These are phyloP conservation scores for Ceratobasidium sp. DNA, from an alignment of 1,284 basidiomycete species.

Conservation along the genomic window DNA sequence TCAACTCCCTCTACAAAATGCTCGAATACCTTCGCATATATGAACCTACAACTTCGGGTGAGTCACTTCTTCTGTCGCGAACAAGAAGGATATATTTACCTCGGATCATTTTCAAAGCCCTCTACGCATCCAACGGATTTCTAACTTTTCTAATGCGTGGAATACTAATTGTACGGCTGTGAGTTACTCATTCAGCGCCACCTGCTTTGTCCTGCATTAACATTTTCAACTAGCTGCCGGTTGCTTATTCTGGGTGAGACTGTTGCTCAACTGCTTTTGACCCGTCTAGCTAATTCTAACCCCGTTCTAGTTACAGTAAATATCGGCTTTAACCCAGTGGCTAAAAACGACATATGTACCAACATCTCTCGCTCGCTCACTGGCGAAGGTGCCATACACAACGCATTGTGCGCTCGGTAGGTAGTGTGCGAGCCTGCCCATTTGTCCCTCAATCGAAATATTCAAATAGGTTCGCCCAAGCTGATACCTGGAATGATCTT, in stretches of 20 bases:
- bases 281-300: too few relatives aligned
- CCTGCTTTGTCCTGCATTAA: too few relatives aligned
- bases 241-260: conserved; percentile 12
- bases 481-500: conserved; percentile 10
- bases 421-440: background rate
- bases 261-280: too few relatives aligned
- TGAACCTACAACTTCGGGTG: background rate
- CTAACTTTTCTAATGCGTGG: background rate
- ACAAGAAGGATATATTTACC: too few relatives aligned
- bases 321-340: background rate
- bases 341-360: background rate
- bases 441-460: too few relatives aligned
- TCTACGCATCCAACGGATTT: conserved; percentile 6
- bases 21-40: conserved; percentile 9
- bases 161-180: conserved; percentile 15
- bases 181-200: background rate
- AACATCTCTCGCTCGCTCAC: background rate
- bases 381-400: conserved; percentile 11
- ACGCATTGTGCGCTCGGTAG: conserved; percentile 11
- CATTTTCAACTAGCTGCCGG: conserved; percentile 6
- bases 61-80: conserved; percentile 5
- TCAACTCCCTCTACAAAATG: conserved; percentile 1
- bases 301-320: conserved; percentile 8
- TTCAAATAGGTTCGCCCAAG: conserved; percentile 10
- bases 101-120: background rate